phyloP scores from a whole-genome alignment of 345 rosid species.

The Eucalyptus regnans region DNA sequence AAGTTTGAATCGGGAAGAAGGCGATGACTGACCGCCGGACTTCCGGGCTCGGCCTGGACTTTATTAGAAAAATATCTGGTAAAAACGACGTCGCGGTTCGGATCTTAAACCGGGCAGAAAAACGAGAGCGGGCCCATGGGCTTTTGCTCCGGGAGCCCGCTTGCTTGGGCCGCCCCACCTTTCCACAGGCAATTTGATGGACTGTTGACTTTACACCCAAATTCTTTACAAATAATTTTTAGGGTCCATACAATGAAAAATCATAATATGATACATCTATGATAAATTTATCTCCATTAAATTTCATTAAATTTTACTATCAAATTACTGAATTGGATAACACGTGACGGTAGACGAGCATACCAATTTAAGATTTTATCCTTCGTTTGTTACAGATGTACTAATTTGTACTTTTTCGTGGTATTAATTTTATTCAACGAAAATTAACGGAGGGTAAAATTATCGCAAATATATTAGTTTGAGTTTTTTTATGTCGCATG shows the following conservation, averaged over 20 bases:
- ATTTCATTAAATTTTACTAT: no score
- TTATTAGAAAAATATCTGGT: not conserved
- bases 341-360: accelerated
- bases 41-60: not conserved
- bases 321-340: accelerated
- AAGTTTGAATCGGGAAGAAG: not conserved
- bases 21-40: not conserved
- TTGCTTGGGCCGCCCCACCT: not conserved
- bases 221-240: not conserved
- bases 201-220: not conserved
- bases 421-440: no score
- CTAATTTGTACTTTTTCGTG: accelerated
- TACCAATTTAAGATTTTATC: no score
- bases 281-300: no score
- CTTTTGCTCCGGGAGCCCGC: not conserved
- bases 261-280: no score
- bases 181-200: not conserved
- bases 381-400: no score
- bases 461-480: no score
- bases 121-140: not conserved
- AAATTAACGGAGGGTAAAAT: accelerated
- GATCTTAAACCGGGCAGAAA: not conserved
- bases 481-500: accelerated
- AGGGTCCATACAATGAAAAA: no score
- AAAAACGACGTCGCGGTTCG: not conserved